Evolutionary conservation across 1,139 yeast species (phyloP).

Genomic region (Suhomyces guaymorum): DNA sequence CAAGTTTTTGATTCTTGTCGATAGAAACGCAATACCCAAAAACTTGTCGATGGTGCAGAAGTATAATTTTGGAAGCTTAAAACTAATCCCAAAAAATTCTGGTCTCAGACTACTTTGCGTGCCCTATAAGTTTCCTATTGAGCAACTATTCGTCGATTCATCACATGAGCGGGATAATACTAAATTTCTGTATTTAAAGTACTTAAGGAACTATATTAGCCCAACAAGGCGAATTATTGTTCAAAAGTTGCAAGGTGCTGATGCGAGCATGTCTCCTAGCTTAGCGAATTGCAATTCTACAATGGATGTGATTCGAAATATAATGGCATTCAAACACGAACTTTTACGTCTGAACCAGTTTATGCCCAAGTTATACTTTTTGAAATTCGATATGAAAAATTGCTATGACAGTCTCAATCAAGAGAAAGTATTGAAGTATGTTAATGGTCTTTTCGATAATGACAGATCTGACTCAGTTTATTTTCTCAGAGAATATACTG

Average conservation of each 20-base stretch:
- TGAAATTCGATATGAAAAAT: constrained; percentile 75
- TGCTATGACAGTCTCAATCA: constrained; percentile 81
- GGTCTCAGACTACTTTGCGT: constrained; percentile 63
- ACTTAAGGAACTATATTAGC: constrained; percentile 26
- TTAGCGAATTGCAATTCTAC: constrained; percentile 29
- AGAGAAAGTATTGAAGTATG: constrained; percentile 37
- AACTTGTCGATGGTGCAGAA: constrained; percentile 13
- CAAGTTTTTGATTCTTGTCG: constrained; percentile 34
- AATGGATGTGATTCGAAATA: constrained; percentile 27
- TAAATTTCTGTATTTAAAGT: constrained; percentile 26
- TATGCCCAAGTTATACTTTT: constrained; percentile 47
- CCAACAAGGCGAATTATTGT: constrained; percentile 34
- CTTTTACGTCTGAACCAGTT: constrained; percentile 19
- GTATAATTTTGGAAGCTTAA: constrained; percentile 35
- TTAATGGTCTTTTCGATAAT: constrained; percentile 25
- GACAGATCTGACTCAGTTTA: constrained; percentile 27
- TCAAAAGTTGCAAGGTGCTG: constrained; percentile 5
- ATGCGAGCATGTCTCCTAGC: background rate
- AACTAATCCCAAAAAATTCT: constrained; percentile 56
- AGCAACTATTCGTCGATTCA: constrained; percentile 1
- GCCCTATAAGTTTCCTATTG: constrained; percentile 40
- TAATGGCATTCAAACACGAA: constrained; percentile 24
- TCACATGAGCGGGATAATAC: constrained; percentile 10
- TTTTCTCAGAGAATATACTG: no score
- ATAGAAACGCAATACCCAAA: constrained; percentile 1